Evolutionary conservation across 2,329 filamentous ascomycete genomes (phyloP), one percentile per base, ranked within the genome.

Genomic region (Thelonectria blattea): DNA sequence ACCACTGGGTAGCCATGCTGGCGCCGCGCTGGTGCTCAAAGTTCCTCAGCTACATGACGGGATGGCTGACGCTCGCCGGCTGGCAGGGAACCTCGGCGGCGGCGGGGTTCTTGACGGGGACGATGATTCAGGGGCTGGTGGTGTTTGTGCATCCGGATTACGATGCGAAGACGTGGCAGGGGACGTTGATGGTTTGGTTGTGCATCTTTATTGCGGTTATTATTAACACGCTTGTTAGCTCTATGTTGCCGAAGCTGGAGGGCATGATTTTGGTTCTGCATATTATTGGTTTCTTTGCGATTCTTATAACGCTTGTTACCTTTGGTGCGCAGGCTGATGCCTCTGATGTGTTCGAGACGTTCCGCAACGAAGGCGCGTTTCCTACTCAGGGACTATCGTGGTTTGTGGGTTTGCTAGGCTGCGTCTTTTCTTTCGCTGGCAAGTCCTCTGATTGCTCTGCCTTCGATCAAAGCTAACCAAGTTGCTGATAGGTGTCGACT

Each of bases 1-100:
- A 87, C 63, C 83, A 86, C 68, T 87, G 84, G 83, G 83, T 86
- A 0, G 83, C 80, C 1, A 80, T 84, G 64, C 79, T 86, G 56
- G 81, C 72, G 2, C 80, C 83, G 1, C 72, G 72, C 1, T 73
- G 73, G 17, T 78, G 76, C 30, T 80, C 85, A 63, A 83, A 81
- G 58, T 80, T 83, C 51, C 73, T 87, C 5, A 85, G 83, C 62
- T 87, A 87, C 67, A 72, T 82, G 5, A 69, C 68, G 61, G 78
- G 80, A 52, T 83, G 81, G 82, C 69, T 83, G 37, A 79, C 79
- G 1, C 75, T 83, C n/a, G 74, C 79, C 15, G 80, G 76, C 9
- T 84, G 80, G 81, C 79, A 73, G 46, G 72, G 72, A 18, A 68
- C 72, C 0, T 67, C 69, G 0, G 64, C 70, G 0, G 71, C 78